A percentile compares a stretch with the other conserved stretches of the same genome.
phyloP scores from a whole-genome alignment of 805 yeast genomes.

The Spencermartinsiella europaea region DNA sequence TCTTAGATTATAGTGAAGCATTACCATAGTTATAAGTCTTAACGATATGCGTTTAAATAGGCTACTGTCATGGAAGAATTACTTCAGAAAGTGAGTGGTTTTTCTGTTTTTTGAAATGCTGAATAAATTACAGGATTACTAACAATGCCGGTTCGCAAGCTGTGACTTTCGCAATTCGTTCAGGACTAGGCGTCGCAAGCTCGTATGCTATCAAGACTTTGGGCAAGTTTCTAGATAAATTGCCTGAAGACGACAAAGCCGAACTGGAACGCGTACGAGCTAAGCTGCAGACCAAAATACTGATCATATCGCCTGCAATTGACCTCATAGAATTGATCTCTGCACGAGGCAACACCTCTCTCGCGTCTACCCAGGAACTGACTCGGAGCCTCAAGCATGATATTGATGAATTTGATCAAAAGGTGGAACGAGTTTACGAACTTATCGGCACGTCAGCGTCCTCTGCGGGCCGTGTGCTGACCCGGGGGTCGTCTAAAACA shows the following conservation, averaged over 20 bases:
- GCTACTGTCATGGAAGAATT: conserved; percentile 12
- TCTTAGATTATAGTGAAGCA: no score
- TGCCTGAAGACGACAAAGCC: conserved; percentile 48
- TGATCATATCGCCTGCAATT: conserved; percentile 59
- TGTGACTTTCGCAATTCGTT: conserved; percentile 71
- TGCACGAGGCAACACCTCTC: conserved; percentile 27
- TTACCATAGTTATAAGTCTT: no score
- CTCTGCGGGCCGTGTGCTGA: neutral
- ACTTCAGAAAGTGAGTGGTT: conserved; percentile 5
- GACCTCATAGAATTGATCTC: conserved; percentile 56
- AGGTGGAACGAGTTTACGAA: conserved; percentile 39
- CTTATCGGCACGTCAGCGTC: conserved; percentile 21
- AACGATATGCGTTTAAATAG: no score
- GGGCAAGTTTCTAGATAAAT: conserved; percentile 44
- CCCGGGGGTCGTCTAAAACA: conserved; percentile 13
- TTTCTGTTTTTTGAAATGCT: neutral
- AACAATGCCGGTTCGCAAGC: conserved; percentile 68
- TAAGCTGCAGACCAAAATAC: conserved; percentile 52
- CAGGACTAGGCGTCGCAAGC: conserved; percentile 70
- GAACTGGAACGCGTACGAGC: conserved; percentile 40
- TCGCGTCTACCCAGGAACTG: conserved; percentile 50
- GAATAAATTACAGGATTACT: neutral
- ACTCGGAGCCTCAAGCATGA: conserved; percentile 52
- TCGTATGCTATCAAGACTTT: conserved; percentile 66
- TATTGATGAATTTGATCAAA: conserved; percentile 51